Evolutionary conservation across 257 asterid species (phyloP).

Genomic region (Gynochthodes officinalis): DNA sequence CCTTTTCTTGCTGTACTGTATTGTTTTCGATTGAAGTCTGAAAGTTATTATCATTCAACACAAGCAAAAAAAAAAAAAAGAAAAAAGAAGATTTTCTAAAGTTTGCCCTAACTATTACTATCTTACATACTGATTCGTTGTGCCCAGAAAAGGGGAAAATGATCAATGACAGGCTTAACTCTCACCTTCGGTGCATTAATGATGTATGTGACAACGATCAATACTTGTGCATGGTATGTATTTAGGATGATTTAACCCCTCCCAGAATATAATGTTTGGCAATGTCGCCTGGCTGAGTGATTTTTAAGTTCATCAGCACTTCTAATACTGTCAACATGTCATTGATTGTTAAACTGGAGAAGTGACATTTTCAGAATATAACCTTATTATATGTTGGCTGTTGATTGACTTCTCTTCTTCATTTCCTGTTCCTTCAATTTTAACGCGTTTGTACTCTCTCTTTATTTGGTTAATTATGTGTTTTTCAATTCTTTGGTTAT

Average conservation of each 20-base stretch:
- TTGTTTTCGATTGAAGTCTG: not conserved
- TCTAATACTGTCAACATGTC: too few species aligned
- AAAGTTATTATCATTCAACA: not conserved
- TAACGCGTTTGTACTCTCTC: too few species aligned
- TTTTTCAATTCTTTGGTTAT: not conserved
- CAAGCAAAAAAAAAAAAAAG: not conserved
- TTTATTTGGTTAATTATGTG: too few species aligned
- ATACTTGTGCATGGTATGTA: not conserved
- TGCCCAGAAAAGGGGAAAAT: not conserved
- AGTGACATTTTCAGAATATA: too few species aligned
- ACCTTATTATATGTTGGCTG: too few species aligned
- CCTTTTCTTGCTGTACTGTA: not conserved
- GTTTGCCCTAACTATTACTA: not conserved
- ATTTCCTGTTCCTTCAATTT: too few species aligned
- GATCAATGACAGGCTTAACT: not conserved
- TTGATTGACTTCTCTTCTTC: too few species aligned
- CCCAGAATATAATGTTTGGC: not conserved
- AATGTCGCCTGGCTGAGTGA: not conserved
- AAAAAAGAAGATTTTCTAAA: not conserved
- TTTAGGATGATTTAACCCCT: not conserved
- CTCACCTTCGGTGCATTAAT: too few species aligned
- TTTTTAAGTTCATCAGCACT: too few species aligned
- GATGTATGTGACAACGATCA: too few species aligned
- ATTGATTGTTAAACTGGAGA: too few species aligned
- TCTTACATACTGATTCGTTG: not conserved